Base-by-base conservation (phyloP, 1,284 basidiomycete species). In the Chalciporus sp. region DNA sequence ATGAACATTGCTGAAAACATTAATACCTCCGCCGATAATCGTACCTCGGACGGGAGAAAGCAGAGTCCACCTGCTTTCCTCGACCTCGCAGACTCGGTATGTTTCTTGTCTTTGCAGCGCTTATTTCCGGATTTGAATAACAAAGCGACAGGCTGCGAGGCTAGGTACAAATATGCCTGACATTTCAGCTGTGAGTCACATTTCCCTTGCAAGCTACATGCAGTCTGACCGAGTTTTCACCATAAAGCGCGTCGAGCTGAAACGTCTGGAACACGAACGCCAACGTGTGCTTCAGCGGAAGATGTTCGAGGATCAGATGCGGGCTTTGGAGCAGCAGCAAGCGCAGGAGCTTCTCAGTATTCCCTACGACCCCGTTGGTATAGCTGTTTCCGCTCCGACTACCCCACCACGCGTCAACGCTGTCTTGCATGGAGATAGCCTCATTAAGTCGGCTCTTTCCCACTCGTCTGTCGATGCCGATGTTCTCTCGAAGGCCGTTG, bases 221-320 rank as follows among this genome's bases (percentile, higher is more conserved):
- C 49, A 1, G 0, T 45, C 58, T 69, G 14, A 62, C 47, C 16
- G 1, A 6, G 3, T 4, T 42, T 31, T 52, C 5, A 45, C 17
- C 0, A 33, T 47, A 23, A 59, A 95, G 90, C 89, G 90, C 60
- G 85, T 95, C 58, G 91, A 95, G 72, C 79, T 93, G 66, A 96
- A 95, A 72, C 90, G 93, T 64, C 76, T 92, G 60, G 92, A 95
- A 72, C 92, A 96, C 69, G 92, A 95, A 72, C 83, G 89, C 52
- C 91, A 94, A 74, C 90, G 94, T 61, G 76, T 76, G 43, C 73
- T 92, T 52, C 94, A 96, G 72, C 86, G 93, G 67, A 90, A 88
- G 72, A 76, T 92, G 64, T 96, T 97, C 69, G 95, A 95, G 72
- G 92, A 95, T 63, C 92, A 96, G 74, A 95, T 96, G 90, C 85